Evolutionary conservation across 345 rosid genomes (phyloP).

Genomic region (Noccaea caerulescens): DNA sequence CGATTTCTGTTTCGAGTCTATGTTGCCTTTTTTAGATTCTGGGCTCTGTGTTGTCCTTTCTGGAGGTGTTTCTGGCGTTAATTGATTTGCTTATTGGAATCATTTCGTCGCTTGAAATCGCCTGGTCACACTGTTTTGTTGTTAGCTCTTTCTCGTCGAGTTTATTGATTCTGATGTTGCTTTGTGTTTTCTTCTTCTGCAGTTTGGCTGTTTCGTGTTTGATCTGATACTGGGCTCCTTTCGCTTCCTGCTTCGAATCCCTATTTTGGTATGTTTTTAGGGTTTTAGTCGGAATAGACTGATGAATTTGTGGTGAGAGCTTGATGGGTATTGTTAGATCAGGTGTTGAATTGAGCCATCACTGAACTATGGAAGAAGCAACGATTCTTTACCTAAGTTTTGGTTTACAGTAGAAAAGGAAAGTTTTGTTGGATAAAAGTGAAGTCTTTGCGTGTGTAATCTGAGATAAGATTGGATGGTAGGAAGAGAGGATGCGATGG

Average conservation of each 20-base stretch:
- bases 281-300: conserved; percentile 32
- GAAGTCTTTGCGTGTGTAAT: conserved; percentile 30
- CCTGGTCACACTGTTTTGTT: conserved; percentile 23
- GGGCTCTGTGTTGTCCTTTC: neutral
- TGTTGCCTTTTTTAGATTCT: neutral
- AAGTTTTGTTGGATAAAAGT: conserved; percentile 41
- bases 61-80: neutral
- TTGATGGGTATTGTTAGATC: conserved; percentile 27
- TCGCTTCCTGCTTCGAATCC: conserved; percentile 31
- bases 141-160: neutral
- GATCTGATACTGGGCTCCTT: conserved; percentile 49
- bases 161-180: conserved; percentile 26
- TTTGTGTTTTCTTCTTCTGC: conserved; percentile 40
- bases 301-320: conserved; percentile 20
- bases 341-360: conserved; percentile 36
- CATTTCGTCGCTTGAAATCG: conserved; percentile 22
- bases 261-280: conserved; percentile 32
- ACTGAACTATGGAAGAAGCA: conserved; percentile 33
- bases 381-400: conserved; percentile 1
- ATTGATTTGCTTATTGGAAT: conserved; percentile 8
- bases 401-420: conserved; percentile 31
- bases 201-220: conserved; percentile 41
- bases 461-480: conserved; percentile 62
- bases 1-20: conserved; percentile 10
- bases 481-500: conserved; percentile 77